Base-by-base conservation (phyloP, 768 basidiomycete genomes). In the Sporobolomyces roseus region DNA sequence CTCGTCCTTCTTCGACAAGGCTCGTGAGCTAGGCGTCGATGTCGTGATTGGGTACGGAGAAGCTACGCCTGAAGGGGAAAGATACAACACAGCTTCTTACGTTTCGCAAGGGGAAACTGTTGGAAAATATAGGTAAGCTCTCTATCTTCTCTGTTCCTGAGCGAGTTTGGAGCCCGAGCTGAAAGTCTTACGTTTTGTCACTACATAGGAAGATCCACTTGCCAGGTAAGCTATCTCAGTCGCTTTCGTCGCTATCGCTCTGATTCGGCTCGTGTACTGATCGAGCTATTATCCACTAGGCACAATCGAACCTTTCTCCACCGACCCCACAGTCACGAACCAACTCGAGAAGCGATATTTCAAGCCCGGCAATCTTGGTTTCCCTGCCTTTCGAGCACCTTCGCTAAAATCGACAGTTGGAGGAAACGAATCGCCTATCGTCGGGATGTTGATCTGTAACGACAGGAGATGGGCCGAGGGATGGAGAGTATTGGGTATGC, bases 271-370 rank as follows among this genome's bases (percentile, higher is more conserved):
- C n/a, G n/a, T n/a, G n/a, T n/a, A n/a, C n/a, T n/a, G n/a, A n/a
- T n/a, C n/a, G n/a, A n/a, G n/a, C n/a, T n/a, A n/a, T n/a, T n/a
- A n/a, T n/a, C n/a, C n/a, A n/a, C n/a, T n/a, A n/a, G n/a, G n/a
- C n/a, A 43, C 43, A 25, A 19, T 9, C 41, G 77, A 78, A 68
- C 78, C 78, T 7, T 78, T 78, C 72, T 71, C 73, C 55, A 63
- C 71, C 19, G 71, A 77, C n/a, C 70, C 73, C 5, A 65, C 55
- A 25, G 77, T 77, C 17, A 78, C 77, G 19, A 78, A 78, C 61
- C 78, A 78, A 68, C 77, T 78, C 49, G 78, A 78, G 69, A 78
- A 78, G 64, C 62, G 77, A 36, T 77, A 78, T 66, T 78, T 78
- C 63, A 66, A 72, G n/a, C 77, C 77, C 0, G 78, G 78, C 4